Evolutionary conservation across 768 basidiomycete species (phyloP).

Genomic region (Boletus rufocinnamomeus): DNA sequence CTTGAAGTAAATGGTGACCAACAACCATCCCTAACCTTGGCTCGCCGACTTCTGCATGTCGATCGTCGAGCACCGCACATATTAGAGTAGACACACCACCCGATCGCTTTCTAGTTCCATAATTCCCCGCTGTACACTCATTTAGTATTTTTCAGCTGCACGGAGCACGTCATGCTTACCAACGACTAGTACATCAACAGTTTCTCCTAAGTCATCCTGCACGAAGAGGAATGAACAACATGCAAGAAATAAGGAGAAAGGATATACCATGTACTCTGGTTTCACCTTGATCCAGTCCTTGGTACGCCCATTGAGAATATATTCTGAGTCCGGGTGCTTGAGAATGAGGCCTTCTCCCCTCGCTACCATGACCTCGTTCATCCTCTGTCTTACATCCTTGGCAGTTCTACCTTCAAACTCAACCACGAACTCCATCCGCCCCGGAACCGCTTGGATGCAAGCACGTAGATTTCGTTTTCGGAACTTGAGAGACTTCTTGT

Average conservation of each 20-base stretch:
- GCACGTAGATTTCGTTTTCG: conserved; percentile 77
- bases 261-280: conserved; percentile 79
- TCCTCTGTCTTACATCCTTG: conserved; percentile 74
- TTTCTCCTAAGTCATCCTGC: conserved; percentile 91
- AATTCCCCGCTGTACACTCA: conserved; percentile 69
- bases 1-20: not conserved
- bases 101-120: conserved; percentile 81
- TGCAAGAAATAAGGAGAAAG: not conserved
- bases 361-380: conserved; percentile 81
- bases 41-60: conserved; percentile 53
- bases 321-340: conserved; percentile 80
- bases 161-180: conserved; percentile 46
- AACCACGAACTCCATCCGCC: conserved; percentile 77
- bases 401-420: conserved; percentile 76
- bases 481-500: conserved; percentile 68
- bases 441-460: conserved; percentile 67
- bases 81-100: conserved; percentile 90
- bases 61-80: conserved; percentile 85
- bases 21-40: conserved; percentile 49
- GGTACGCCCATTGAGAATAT: conserved; percentile 84
- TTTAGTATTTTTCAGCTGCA: not conserved
- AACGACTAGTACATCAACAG: conserved; percentile 88
- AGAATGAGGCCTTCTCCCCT: conserved; percentile 94
- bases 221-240: conserved; percentile 1
- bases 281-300: conserved; percentile 96